phyloP scores from a whole-genome alignment of 805 yeast genomes.

The Sporopachydermia quercuum region DNA sequence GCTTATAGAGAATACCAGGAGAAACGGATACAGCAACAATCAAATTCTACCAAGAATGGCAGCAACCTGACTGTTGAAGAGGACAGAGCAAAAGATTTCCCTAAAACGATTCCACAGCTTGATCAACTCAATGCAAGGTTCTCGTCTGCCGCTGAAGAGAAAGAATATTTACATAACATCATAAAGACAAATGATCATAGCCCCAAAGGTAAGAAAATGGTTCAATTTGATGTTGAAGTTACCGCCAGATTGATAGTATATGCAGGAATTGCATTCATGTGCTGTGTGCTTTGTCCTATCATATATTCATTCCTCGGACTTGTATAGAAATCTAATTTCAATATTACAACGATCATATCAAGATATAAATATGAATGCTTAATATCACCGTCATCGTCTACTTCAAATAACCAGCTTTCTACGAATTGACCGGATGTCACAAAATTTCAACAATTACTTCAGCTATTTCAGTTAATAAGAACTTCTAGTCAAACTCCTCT shows the following conservation, averaged over 20 bases:
- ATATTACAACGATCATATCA: too few species aligned
- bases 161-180: conserved; percentile 10
- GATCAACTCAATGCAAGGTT: conserved; percentile 1
- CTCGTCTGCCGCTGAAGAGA: conserved; percentile 7
- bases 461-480: too few species aligned
- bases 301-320: not conserved
- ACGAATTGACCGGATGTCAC: too few species aligned
- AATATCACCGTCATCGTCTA: too few species aligned
- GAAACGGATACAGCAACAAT: conserved; percentile 10
- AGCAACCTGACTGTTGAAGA: conserved; percentile 10
- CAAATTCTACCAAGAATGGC: conserved; percentile 4
- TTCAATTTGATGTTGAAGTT: conserved; percentile 59
- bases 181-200: conserved; percentile 10
- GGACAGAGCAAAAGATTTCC: not conserved
- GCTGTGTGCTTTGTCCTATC: not conserved
- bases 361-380: too few species aligned
- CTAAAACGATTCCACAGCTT: not conserved
- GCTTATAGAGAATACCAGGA: conserved; percentile 17
- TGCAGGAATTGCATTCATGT: conserved; percentile 54
- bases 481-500: too few species aligned
- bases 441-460: too few species aligned
- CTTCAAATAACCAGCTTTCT: too few species aligned
- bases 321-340: too few species aligned
- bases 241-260: conserved; percentile 66
- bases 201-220: conserved; percentile 19